Evolutionary conservation across 2,329 filamentous ascomycete species (phyloP).

Genomic region (Didymella pomorum): DNA sequence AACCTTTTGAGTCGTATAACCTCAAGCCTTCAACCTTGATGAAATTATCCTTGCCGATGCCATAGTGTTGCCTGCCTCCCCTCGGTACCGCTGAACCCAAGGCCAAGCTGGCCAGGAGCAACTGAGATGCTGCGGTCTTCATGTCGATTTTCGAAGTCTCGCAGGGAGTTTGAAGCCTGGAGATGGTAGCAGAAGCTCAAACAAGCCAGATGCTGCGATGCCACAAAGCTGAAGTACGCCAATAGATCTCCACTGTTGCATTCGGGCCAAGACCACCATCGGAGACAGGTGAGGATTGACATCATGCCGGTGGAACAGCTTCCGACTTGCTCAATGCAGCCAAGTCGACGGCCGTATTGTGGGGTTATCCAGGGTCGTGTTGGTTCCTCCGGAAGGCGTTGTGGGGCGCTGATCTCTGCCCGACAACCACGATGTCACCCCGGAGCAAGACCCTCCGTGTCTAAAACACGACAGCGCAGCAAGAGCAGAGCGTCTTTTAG

Average conservation of each 20-base stretch:
- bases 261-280: conserved; percentile 3
- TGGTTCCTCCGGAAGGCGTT: conserved; percentile 14
- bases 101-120: conserved; percentile 26
- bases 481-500: neutral
- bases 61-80: conserved; percentile 16
- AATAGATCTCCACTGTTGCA: conserved; percentile 4
- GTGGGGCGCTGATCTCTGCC: conserved; percentile 13
- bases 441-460: conserved; percentile 6
- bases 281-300: conserved; percentile 14
- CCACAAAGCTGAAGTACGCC: conserved; percentile 7
- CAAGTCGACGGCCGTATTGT: conserved; percentile 25
- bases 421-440: conserved; percentile 12
- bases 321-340: conserved; percentile 23
- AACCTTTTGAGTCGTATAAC: conserved; percentile 45
- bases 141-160: conserved; percentile 15
- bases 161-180: neutral
- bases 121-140: conserved; percentile 20
- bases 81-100: conserved; percentile 18
- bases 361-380: conserved; percentile 17
- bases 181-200: neutral
- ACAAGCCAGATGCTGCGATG: neutral
- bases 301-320: conserved; percentile 22
- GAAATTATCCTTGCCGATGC: conserved; percentile 45
- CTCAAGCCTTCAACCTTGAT: conserved; percentile 47
- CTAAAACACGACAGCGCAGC: neutral